Evolutionary conservation across 805 yeast genomes (phyloP), one percentile per base, ranked within the genome.

Genomic region (Wickerhamiella occidentalis): DNA sequence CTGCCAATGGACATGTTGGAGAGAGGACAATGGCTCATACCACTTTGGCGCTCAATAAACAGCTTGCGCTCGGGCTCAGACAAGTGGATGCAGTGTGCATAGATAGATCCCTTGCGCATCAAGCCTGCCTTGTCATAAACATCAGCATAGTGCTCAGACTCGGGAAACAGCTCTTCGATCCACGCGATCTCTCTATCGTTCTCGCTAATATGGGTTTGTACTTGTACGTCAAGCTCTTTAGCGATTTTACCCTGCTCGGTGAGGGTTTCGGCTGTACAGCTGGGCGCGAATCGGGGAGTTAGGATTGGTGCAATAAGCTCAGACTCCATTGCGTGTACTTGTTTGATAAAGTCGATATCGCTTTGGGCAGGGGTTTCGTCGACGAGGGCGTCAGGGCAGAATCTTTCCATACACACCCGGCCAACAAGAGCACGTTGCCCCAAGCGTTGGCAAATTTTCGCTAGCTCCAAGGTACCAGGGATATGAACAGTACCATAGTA

Each of bases 351-450:
- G 4, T 69, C 64, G 13, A 68, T 54, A 54, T 84, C 84, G 3
- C 79, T 71, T 17, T 65, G 58, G 38, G 79, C 62, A 33, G 83
- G 74, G 35, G 75, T 77, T 22, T 77, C 74, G 4, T 69, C 58
- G 6, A 78, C 68, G 58, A 85, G 88, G 26, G 60, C 58, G 26
- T 75, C 81, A 0, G 92, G 94, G 1, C 85, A 76, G 66, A 85
- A 80, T 53, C 76, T 74, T 61, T 87, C 82, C 97, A 92, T 92
- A 62, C 97, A 92, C 18, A 86, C 95, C 58, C 90, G 81, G 3
- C 98, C 98, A 35, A 92, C 78, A 48, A 84, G 74, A 0, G 95
- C 96, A 53, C 96, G 71, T 65, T 88, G 97, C 35, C 95, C 95
- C 26, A 68, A 56, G 36, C 68, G 52, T 11, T 79, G 66, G 30